Evolutionary conservation across 2,329 filamentous ascomycete species (phyloP), one percentile per base, ranked within the genome.

Genomic region (Pestalotiopsis fici): DNA sequence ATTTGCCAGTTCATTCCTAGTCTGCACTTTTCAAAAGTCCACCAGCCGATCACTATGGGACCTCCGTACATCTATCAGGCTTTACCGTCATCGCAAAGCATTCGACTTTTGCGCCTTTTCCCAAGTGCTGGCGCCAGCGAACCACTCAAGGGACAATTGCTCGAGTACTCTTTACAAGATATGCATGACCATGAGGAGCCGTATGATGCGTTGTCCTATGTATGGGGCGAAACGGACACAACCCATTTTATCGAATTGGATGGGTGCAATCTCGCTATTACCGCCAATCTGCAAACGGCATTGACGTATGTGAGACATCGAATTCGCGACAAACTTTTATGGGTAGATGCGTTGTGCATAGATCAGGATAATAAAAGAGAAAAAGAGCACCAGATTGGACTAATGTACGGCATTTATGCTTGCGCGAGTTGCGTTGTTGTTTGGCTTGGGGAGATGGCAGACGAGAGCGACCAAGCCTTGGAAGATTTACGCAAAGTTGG

Each of bases 321-420:
- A 6, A 18, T 5, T 11, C 27, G 27, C 31, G 59, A 61, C 12
- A 23, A 27, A 12, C 21, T 61, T 5, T 47, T 72, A 11, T 73
- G 71, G 70, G 67, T 73, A 12, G 71, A 73, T 60, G 65, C 67
- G 7, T 65, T 73, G 35, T 72, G 71, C 67, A 73, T 73, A 67
- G 70, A 73, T 35, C 71, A 73, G 67, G 67, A 68, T 27, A 67
- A 73, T 54, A 23, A 65, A 1, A 54, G 35, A 18, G 71, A 73
- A 55, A 66, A 68, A 18, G 65, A 68, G 2, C 56, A 68, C 12
- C 71, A 73, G 56, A 70, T 73, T 18, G 37, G 66, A 28, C 67
- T 72, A 54, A 73, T 73, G 71, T 65, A 66, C 35, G 64, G 70
- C 43, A 73, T 73, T 62, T 73, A 73, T 65, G 67, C 66, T 35